Base-by-base conservation (phyloP, 768 basidiomycete genomes). In the Agrocybe pediades region DNA sequence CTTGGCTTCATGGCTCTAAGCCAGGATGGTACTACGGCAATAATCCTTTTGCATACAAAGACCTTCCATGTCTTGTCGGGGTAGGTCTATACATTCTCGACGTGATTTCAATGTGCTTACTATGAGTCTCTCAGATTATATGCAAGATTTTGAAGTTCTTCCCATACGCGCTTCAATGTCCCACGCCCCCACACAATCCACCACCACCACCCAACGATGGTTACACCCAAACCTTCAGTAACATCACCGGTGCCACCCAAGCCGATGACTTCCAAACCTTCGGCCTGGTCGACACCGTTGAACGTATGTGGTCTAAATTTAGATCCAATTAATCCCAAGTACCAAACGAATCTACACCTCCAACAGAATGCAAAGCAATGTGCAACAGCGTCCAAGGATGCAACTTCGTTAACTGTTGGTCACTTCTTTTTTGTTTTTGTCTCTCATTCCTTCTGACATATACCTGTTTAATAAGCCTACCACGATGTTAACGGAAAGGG, bases 401-500 rank as follows among this genome's bases (percentile, higher is more conserved):
- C 62, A 63, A 49, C 11, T 79, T 79, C 56, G 68, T 70, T 49
- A 79, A 79, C 61, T 71, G 76, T 79, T 57, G 44, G 74, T 65
- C 41, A 15, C 20, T 43, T 52, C 20, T n/a, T 41, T 41, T 29
- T 27, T 5, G 15, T 47, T 29, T 24, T 11, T n/a, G 45, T 20
- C 21, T 11, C n/a, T 19, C 16, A 26, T 26, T 30, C 36, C 11
- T n/a, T 52, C 23, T 48, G 27, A 16, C 23, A 5, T 53, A 6
- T 15, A 17, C 20, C 23, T 42, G 23, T 30, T 29, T 44, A 25
- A 27, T 49, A 24, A 77, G 77, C 65, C 29, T 79, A 77, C 55
- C 70, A 77, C 59, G 78, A 79, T 56, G 74, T 77, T 54, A 74
- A 78, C 59, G 78, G 73, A 48, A 78, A 77, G 69, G 70, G 69